Conservation (phyloP, 441 rosid genomes). For the Sinapis alba region DNA sequence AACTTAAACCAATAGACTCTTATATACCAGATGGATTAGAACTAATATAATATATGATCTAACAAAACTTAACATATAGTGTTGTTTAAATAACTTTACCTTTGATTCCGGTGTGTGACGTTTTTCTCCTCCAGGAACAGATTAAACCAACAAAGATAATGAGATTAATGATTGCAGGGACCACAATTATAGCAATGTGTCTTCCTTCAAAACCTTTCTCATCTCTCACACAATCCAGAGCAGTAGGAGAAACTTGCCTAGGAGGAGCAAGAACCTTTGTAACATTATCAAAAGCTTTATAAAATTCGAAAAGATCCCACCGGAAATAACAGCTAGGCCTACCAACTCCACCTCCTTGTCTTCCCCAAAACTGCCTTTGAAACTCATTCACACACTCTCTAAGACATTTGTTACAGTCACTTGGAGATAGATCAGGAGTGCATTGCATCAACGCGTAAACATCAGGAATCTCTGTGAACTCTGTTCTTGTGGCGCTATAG, state of each 20-base stretch:
- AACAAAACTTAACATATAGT: too few relatives aligned
- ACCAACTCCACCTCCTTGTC: constrained; percentile 37
- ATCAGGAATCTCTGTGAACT: background rate
- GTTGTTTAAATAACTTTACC: background rate
- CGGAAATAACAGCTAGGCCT: constrained; percentile 39
- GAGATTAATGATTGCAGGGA: constrained; percentile 10
- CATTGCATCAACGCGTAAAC: constrained; percentile 43
- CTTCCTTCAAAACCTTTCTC: constrained; percentile 8
- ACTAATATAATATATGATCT: background rate
- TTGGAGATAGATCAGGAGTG: constrained; percentile 38
- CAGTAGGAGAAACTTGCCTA: background rate
- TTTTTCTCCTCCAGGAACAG: constrained; percentile 16
- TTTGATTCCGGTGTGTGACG: background rate
- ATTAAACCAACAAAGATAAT: constrained; percentile 8
- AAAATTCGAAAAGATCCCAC: constrained; percentile 41
- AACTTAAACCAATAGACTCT: background rate
- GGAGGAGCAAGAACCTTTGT: constrained; percentile 28
- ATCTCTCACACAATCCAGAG: constrained; percentile 7
- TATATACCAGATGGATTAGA: background rate
- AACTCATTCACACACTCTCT: constrained; percentile 21
- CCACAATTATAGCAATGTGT: constrained; percentile 9
- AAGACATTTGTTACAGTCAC: constrained; percentile 35
- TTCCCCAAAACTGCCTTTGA: constrained; percentile 8
- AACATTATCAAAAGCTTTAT: constrained; percentile 7
- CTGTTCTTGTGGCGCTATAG: constrained; percentile 33